Base-by-base conservation (phyloP, 177 flowering plant species). In the Tripterygium wilfordii region DNA sequence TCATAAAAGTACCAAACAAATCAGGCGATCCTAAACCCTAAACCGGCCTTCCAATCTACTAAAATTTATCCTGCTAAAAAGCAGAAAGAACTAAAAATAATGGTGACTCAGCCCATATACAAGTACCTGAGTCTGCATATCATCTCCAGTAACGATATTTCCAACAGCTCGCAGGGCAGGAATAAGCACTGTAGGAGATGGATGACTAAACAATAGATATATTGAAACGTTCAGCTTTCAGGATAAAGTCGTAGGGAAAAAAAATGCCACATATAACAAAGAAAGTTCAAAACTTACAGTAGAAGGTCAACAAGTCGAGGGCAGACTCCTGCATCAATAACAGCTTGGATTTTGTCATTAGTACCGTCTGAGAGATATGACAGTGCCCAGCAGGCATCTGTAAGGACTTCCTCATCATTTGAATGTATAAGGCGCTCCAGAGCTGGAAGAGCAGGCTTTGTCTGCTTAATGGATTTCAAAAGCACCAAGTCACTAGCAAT, bases 341-440 rank as follows among this genome's bases (percentile, higher is more conserved):
- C 86, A 64, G 88, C 86, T 57, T 83, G 85, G 42, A 86, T 86
- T 70, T 79, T 86, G 58, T 83, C 88, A 69, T 83, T 80, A 36
- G 84, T 70, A 42, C 90, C 90, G 74, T 81, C 96, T 22, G 91
- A 83, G 1, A 86, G 74, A 56, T 83, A 85, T 9, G 95, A 85
- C 14, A 85, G 62, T 9, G 95, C 95, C 87, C 85, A 85, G 56
- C 95, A 80, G 3, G 95, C 87, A 73, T 85, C 89, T 12, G 87
- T 77, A 17, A 85, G 66, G 21, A 85, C 87, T 64, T 85, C 90
- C 39, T 77, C 88, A 67, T 85, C 95, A 53, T 58, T 75, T 51
- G 85, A 75, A 64, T 80, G 82, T 19, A 85, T 77, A 37, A 82
- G 90, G 8, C 67, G 78, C 65, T 68, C 75, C 21, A 86, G 78